Percentiles rank a stretch among this genome's conserved stretches.
Conservation (phyloP, 805 yeast species). For the Wickerhamiella brachini region DNA sequence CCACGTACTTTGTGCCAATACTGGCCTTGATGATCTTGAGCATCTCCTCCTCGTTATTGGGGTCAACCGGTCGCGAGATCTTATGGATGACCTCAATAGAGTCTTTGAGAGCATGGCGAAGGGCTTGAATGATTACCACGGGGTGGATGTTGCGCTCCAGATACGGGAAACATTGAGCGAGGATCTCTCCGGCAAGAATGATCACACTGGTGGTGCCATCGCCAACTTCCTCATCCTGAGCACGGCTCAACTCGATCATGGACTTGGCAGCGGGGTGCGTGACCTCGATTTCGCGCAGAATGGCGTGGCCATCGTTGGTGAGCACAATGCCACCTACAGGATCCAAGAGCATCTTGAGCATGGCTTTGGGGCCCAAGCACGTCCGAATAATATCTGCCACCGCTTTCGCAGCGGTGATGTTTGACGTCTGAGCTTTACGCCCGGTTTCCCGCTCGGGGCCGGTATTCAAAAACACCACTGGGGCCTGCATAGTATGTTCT, state of each 20-base stretch:
- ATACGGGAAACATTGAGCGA: slow-evolving; percentile 90
- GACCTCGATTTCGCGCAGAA: slow-evolving; percentile 81
- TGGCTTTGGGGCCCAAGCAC: slow-evolving; percentile 97
- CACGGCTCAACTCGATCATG: slow-evolving; percentile 91
- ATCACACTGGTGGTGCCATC: slow-evolving; percentile 98
- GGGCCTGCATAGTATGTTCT: slow-evolving; percentile 49
- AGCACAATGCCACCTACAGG: slow-evolving; percentile 90
- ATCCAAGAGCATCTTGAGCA: slow-evolving; percentile 94
- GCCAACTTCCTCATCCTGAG: slow-evolving; percentile 98
- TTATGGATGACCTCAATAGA: slow-evolving; percentile 77
- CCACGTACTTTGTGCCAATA: slow-evolving; percentile 90
- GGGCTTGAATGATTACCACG: slow-evolving; percentile 86
- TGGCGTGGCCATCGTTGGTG: slow-evolving; percentile 98
- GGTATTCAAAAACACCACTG: slow-evolving; percentile 75
- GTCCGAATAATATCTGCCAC: slow-evolving; percentile 96
- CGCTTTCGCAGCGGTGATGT: slow-evolving; percentile 98
- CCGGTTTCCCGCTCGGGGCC: slow-evolving; percentile 89
- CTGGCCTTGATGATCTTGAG: slow-evolving; percentile 73
- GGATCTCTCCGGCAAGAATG: slow-evolving; percentile 89
- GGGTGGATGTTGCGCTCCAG: slow-evolving; percentile 91
- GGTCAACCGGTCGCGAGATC: slow-evolving; percentile 74
- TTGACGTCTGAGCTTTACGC: slow-evolving; percentile 91
- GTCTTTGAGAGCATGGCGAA: slow-evolving; percentile 79
- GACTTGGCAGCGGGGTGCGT: slow-evolving; percentile 99
- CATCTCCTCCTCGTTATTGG: slow-evolving; percentile 76